A percentile compares a stretch with the other conserved stretches of the same genome.
Conservation (phyloP, 2,329 filamentous ascomycete species). For the Leptosphaerulina australis region DNA sequence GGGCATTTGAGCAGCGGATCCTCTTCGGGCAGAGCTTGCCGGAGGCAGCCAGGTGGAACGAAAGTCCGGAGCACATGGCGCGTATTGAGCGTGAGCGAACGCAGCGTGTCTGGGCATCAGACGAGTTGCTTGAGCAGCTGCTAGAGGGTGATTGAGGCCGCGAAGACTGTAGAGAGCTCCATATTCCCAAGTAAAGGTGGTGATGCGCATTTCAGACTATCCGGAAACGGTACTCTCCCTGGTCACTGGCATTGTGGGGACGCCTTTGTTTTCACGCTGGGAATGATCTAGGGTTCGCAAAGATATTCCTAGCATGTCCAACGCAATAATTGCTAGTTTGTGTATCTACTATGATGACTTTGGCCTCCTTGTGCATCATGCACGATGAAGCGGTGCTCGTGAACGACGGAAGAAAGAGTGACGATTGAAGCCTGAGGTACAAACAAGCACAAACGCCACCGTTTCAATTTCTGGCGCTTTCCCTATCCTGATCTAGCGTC, state of each 20-base stretch:
- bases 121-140: slow-evolving; percentile 23
- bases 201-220: not conserved
- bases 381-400: not conserved
- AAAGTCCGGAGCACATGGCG: slow-evolving; percentile 36
- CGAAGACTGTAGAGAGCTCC: not conserved
- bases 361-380: not conserved
- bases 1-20: slow-evolving; percentile 26
- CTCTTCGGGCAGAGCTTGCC: slow-evolving; percentile 17
- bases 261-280: not conserved
- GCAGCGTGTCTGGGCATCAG: slow-evolving; percentile 29
- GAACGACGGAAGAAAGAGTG: slow-evolving; percentile 11
- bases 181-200: not conserved
- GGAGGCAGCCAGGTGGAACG: slow-evolving; percentile 23
- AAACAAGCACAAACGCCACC: slow-evolving; percentile 24
- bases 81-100: slow-evolving; percentile 23
- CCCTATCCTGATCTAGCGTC: slow-evolving; percentile 16
- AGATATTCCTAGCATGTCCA: not conserved
- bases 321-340: not conserved
- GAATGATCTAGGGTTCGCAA: not conserved
- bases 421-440: slow-evolving; percentile 21
- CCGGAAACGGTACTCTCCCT: not conserved
- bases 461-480: slow-evolving; percentile 18
- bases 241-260: not conserved
- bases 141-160: not conserved
- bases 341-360: not conserved